phyloP scores from a whole-genome alignment of 768 basidiomycete species.

The Peribolospora baueri region DNA sequence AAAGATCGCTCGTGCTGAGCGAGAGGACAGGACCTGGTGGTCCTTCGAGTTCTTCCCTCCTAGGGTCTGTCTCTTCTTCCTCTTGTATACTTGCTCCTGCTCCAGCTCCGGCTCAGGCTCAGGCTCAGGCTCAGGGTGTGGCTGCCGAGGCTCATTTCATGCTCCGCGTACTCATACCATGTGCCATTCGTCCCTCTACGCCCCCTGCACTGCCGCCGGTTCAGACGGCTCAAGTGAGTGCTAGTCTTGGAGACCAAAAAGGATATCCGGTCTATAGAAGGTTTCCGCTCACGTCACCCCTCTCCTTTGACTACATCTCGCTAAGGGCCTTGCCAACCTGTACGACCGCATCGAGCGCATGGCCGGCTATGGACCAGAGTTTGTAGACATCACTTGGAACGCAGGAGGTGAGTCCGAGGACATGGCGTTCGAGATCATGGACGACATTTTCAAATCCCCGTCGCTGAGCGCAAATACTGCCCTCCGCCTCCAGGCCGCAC shows the following conservation, averaged over 20 bases:
- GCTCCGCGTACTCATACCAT: too few species aligned
- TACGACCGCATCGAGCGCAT: conserved; percentile 97
- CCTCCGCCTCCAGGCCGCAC: conserved; percentile 35
- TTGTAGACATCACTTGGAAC: conserved; percentile 91
- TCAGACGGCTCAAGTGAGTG: too few species aligned
- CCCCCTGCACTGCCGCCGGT: too few species aligned
- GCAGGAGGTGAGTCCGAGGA: conserved; percentile 5
- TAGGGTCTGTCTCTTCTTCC: conserved; percentile 34
- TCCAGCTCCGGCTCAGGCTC: too few species aligned
- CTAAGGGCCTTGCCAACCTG: conserved; percentile 74
- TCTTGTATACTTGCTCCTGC: not conserved
- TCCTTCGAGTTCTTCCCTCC: conserved; percentile 98
- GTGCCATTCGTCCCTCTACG: too few species aligned
- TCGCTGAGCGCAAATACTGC: too few species aligned
- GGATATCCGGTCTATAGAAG: conserved; percentile 4
- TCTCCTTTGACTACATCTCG: not conserved
- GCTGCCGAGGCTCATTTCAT: too few species aligned
- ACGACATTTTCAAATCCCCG: too few species aligned
- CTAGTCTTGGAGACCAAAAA: not conserved
- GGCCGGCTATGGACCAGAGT: conserved; percentile 82
- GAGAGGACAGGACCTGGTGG: conserved; percentile 83
- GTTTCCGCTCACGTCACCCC: not conserved
- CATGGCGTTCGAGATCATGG: not conserved
- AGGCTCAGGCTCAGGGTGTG: not conserved
- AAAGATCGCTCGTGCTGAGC: conserved; percentile 64